These are phyloP conservation scores for Phytophthora boehmeriae DNA, from an alignment of 352 stramenopile genomes.

Conservation along the genomic window DNA sequence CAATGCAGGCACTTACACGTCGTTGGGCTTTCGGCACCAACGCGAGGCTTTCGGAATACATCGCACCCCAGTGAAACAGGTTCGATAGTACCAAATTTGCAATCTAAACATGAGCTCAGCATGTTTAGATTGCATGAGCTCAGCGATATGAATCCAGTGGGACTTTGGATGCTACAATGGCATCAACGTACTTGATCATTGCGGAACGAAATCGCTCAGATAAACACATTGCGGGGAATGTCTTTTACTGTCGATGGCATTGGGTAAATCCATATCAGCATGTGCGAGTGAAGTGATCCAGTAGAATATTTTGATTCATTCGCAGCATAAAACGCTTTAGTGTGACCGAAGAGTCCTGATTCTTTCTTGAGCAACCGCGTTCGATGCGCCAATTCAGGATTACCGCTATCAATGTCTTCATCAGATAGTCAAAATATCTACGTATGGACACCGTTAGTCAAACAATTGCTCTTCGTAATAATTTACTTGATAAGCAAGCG, in stretches of 20 bases:
- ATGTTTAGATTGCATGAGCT: no score
- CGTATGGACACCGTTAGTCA: not conserved
- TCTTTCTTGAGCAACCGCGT: not conserved
- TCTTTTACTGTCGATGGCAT: not conserved
- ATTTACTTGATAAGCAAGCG: not conserved
- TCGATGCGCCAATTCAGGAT: slow-evolving; percentile 1
- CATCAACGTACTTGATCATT: no score
- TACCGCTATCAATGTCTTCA: not conserved
- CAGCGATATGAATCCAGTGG: not conserved
- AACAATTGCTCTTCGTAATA: not conserved
- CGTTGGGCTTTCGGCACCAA: not conserved
- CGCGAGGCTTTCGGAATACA: slow-evolving; percentile 1
- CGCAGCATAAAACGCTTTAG: slow-evolving; percentile 3
- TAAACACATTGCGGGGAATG: not conserved
- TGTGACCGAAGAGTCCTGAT: slow-evolving; percentile 3
- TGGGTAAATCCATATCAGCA: slow-evolving; percentile 9
- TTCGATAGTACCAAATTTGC: not conserved
- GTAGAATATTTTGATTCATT: slow-evolving; percentile 12
- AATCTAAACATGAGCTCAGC: not conserved
- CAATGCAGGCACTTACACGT: not conserved
- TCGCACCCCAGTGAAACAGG: not conserved
- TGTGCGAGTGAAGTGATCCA: slow-evolving; percentile 3
- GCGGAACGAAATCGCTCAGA: not conserved
- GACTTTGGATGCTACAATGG: not conserved
- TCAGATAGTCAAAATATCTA: slow-evolving; percentile 9